Evolutionary conservation across 2,329 filamentous ascomycete species (phyloP), one percentile per base, ranked within the genome.

Genomic region (Phaeomoniella chlamydospora): DNA sequence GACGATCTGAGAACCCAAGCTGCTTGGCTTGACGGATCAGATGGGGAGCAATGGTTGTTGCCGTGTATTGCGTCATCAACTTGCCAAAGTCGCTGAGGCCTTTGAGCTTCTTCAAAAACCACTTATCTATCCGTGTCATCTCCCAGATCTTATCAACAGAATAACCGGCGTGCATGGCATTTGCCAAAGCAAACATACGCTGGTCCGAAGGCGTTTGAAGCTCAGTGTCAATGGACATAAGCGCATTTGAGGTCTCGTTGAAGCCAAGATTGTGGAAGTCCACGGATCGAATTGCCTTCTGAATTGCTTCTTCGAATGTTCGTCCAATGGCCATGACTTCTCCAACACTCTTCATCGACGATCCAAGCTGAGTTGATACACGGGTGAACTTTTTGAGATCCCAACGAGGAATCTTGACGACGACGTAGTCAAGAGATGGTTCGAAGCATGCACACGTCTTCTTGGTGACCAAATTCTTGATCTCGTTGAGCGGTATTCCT

Each of bases 301-400:
- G 90, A 30, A 98, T 94, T 5, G 90, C 90, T 62, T 98, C 90
- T 60, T 98, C 90, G 49, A 98, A 98, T 1, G 83, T 93, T 45
- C 90, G 71, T 39, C 90, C 90, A 47, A 98, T 94, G 51, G 82
- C 88, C 90, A 98, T 96, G 46, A 98, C 90, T 58, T 98, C 90
- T 53, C 90, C 90, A 36, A 98, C 87, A 72, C 85, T 94, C 78
- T 96, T 98, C 90, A 98, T 98, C 10, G 88, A 94, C 3, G 90
- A 96, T 18, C 87, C 88, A 15, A 98, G 79, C 53, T 92, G 80
- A 1, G 87, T 96, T 3, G 88, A 96, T 15, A 96, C 90, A 46
- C 90, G 78, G 17, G 84, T 93, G 62, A 98, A 98, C 65, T 98
- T 98, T 70, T 96, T 96, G 53, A 98, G 63, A 62, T 98, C 90